Base-by-base conservation (phyloP, 2,329 filamentous ascomycete genomes). In the Aureobasidium sp. region DNA sequence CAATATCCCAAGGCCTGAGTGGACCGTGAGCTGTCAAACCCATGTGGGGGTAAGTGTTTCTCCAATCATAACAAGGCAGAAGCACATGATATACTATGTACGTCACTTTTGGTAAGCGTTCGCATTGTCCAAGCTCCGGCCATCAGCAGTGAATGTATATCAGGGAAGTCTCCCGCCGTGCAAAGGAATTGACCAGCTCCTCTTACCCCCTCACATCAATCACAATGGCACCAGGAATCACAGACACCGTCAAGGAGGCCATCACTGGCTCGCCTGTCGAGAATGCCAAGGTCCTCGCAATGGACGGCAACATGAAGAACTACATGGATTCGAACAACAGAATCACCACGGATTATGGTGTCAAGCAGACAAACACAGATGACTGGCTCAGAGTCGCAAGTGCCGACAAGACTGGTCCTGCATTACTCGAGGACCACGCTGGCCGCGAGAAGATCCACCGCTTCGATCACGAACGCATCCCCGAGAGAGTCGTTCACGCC, bases 331-430 rank as follows among this genome's bases (percentile, higher is more conserved):
- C 70, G 55, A 80, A 84, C 41, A 78, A 81, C 36, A 80, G 82
- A 42, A 84, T 91, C 66, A 93, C 90, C 0, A 87, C 87, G 53
- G 90, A 96, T 69, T 90, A 82, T 75, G 91, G 91, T 25, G 84
- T 87, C 31, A 90, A 87, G 74, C 82, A 91, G 69, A 77, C 78
- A 45, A 87, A 87, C 68, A 87, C 87, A 0, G 91, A 96, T 69
- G 82, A 91, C 71, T 94, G 89, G 90, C 78, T 95, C 60, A 84
- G 83, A 58, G 80, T 87, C 5, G 81, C 78, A 29, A 85, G 77
- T 39, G 79, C 85, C 3, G 81, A 89, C 51, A 78, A 84, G 61
- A 85, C 80, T 1, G 90, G 90, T 0, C 88, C 90, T 0, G 73
- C 74, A 68, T 76, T 92, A 0, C 72, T 94, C 2, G 89, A 94